phyloP scores from a whole-genome alignment of 345 rosid genomes.

The Bruguiera sexangula region DNA sequence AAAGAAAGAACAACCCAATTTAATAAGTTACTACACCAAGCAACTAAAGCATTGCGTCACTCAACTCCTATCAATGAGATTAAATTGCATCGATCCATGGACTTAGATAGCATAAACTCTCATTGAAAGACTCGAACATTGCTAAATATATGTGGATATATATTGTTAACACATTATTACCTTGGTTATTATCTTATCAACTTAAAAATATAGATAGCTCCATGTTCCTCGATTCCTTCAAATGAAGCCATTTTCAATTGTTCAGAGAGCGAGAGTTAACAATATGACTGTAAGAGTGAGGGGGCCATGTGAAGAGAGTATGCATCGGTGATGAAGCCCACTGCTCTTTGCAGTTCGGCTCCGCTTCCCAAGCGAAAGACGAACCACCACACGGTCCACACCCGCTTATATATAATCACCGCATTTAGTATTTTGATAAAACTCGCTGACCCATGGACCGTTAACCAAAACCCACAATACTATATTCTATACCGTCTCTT shows the following conservation, averaged over 20 bases:
- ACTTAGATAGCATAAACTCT: background rate
- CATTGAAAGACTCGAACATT: constrained; percentile 9
- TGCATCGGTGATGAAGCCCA: constrained; percentile 21
- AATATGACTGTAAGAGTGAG: background rate
- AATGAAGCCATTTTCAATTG: constrained; percentile 9
- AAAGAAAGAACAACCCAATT: background rate
- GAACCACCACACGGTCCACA: constrained; percentile 6
- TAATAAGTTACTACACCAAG: background rate
- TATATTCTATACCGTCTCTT: background rate
- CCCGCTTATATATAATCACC: background rate
- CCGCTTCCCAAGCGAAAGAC: constrained; percentile 33
- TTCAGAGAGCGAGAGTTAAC: background rate
- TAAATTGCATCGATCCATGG: background rate
- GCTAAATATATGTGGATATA: background rate
- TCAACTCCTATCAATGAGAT: background rate
- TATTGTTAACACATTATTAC: background rate
- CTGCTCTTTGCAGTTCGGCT: constrained; percentile 23
- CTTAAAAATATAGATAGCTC: background rate
- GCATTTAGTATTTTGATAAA: background rate
- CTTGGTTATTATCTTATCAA: background rate
- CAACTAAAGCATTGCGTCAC: constrained; percentile 9
- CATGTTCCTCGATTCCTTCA: constrained; percentile 12
- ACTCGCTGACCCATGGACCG: background rate
- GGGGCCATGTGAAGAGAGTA: constrained; percentile 27
- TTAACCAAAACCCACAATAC: constrained; percentile 12